Base-by-base conservation (phyloP, 176 grass and related monocot species). In the Melocanna baccifera region DNA sequence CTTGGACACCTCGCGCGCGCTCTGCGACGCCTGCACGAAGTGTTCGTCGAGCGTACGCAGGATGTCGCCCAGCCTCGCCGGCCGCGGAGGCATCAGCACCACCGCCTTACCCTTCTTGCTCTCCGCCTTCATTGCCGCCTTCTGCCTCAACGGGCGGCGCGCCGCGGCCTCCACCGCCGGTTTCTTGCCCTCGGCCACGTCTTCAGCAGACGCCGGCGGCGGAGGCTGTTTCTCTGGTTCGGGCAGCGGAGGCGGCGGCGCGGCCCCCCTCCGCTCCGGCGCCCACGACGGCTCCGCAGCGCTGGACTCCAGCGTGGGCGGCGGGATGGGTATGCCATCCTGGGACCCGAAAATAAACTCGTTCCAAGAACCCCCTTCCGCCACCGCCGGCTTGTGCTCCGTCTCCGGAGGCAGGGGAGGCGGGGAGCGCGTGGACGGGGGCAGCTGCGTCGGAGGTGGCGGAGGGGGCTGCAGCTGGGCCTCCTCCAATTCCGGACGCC, bases 1-100 rank as follows among this genome's bases (percentile, higher is more conserved):
- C 88, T 96, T 99, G 42, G 91, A 92, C 56, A 99, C 96, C 7
- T 96, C 84, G 73, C 94, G 93, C 59, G 96, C 81, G 78, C 91
- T 89, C 70, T 91, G 69, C 0, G 88, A 99, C 40, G 93, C 93
- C 86, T 71, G 84, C 46, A 99, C 62, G 81, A 99, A 99, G 62
- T 92, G 77, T 0, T 94, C 88, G 55, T 99, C 93, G 19, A 99
- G 88, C 37, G 18, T 62, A 52, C 66, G 91, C n/a, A 99, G 73
- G 55, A 99, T 70, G 29, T 96, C 76, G 56, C 91, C 83, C 15
- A 99, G 69, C 75, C 46, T 87, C 14, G 79, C 65, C 48, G 71
- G 20, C 56, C 26, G 63, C 25, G 62, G 63, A 23, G 80, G 11
- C 57, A 51, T 39, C 81, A 88, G 56, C 37, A 85, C 63, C 63